Percentiles rank a stretch among this genome's conserved stretches.
These are phyloP conservation scores for Tricholoma saponaceum DNA, from an alignment of 768 basidiomycete genomes.

Conservation along the genomic window DNA sequence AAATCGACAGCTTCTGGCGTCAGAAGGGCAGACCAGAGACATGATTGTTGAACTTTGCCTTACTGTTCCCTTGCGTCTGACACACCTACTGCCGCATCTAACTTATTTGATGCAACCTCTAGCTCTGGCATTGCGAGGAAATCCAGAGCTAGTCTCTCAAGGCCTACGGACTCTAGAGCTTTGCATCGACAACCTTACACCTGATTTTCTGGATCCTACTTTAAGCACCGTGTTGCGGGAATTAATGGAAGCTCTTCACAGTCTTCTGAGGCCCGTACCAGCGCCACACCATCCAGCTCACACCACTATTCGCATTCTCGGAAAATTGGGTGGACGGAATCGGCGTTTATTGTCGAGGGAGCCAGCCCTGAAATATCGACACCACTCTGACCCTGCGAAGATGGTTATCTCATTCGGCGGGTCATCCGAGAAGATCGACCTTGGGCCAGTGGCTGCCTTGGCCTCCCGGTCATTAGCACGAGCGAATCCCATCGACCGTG, in stretches of 20 bases:
- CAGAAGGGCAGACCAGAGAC: slow-evolving; percentile 79
- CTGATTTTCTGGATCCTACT: slow-evolving; percentile 96
- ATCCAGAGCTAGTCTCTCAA: slow-evolving; percentile 88
- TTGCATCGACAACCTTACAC: slow-evolving; percentile 98
- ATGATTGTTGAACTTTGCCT: slow-evolving; percentile 96
- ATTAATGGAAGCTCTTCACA: slow-evolving; percentile 91
- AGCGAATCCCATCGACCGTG: slow-evolving; percentile 43
- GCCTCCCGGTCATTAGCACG: slow-evolving; percentile 62
- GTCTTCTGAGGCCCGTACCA: slow-evolving; percentile 86
- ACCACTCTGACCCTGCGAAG: slow-evolving; percentile 67
- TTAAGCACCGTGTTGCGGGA: slow-evolving; percentile 89
- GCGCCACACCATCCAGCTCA: slow-evolving; percentile 87
- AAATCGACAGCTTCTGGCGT: slow-evolving; percentile 83
- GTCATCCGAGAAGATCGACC: slow-evolving; percentile 54
- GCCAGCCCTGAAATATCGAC: slow-evolving; percentile 66
- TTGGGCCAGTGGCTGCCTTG: slow-evolving; percentile 61
- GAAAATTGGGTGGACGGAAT: slow-evolving; percentile 94
- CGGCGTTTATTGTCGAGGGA: slow-evolving; percentile 81
- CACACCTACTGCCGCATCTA: slow-evolving; percentile 92
- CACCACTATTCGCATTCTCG: slow-evolving; percentile 92
- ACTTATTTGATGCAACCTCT: slow-evolving; percentile 96
- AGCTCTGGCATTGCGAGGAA: slow-evolving; percentile 84
- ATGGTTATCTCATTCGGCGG: slow-evolving; percentile 74
- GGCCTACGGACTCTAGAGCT: slow-evolving; percentile 94
- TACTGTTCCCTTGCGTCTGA: slow-evolving; percentile 92